Evolutionary conservation across 306 rosid genomes (phyloP).

Genomic region (Fagus sylvatica): DNA sequence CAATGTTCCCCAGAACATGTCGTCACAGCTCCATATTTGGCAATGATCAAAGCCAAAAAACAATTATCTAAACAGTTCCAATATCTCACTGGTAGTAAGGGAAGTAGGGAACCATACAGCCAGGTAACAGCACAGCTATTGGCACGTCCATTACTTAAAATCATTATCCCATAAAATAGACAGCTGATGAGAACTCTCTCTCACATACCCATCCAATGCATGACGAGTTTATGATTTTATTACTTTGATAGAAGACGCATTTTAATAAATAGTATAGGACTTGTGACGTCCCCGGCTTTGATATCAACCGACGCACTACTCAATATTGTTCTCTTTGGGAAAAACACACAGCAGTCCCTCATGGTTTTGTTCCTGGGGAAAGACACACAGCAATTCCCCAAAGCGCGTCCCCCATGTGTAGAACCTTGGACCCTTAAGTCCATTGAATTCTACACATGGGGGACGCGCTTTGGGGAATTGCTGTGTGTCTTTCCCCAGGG

Average conservation of each 20-base stretch:
- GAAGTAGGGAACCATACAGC: neutral
- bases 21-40: neutral
- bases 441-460: too few species aligned
- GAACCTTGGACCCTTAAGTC: too few species aligned
- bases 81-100: neutral
- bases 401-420: too few species aligned
- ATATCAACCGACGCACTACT: too few species aligned
- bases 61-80: neutral
- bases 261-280: slow-evolving; percentile 28
- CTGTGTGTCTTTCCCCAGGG: too few species aligned
- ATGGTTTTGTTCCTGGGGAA: too few species aligned
- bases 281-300: too few species aligned
- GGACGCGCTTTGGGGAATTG: too few species aligned
- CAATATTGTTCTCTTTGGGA: too few species aligned
- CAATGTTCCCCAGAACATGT: neutral
- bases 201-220: slow-evolving; percentile 7
- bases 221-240: neutral
- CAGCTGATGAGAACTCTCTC: neutral
- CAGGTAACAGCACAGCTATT: neutral
- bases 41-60: neutral
- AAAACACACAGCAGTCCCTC: too few species aligned
- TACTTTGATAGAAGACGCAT: slow-evolving; percentile 28
- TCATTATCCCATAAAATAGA: neutral
- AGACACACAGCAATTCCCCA: too few species aligned
- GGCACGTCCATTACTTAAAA: neutral